Conservation (phyloP, 257 asterid species). For the Catharanthus roseus region DNA sequence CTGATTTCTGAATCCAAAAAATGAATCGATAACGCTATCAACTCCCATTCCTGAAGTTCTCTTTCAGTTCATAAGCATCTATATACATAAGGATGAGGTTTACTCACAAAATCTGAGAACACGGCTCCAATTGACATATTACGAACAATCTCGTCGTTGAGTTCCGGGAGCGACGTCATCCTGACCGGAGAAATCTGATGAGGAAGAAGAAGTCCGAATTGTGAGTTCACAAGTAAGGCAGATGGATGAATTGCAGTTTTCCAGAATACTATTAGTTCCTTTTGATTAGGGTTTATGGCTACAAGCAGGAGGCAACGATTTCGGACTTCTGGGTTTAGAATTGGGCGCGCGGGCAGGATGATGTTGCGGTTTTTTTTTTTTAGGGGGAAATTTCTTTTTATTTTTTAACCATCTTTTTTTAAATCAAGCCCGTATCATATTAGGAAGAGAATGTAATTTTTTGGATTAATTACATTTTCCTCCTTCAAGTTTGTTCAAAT, state of each 20-base stretch:
- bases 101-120: slow-evolving; percentile 82
- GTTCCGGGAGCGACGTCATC: slow-evolving; percentile 55
- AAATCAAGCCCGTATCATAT: too few relatives aligned
- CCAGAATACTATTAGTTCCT: too few relatives aligned
- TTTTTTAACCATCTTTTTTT: too few relatives aligned
- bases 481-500: too few relatives aligned
- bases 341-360: slow-evolving; percentile 1
- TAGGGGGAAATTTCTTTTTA: too few relatives aligned
- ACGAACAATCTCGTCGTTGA: slow-evolving; percentile 60
- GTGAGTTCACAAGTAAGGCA: not conserved
- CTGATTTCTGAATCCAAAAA: not conserved
- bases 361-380: too few relatives aligned
- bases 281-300: slow-evolving; percentile 6
- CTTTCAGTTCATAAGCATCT: not conserved
- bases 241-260: not conserved
- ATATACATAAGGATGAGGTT: not conserved
- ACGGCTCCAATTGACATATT: slow-evolving; percentile 84
- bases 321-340: not conserved
- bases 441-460: too few relatives aligned
- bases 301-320: not conserved
- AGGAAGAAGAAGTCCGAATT: not conserved
- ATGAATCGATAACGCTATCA: not conserved
- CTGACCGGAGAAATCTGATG: not conserved
- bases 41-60: not conserved
- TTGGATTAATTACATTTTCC: too few relatives aligned